These are phyloP conservation scores for Agaricus subrufescens DNA, from an alignment of 768 basidiomycete genomes.

Conservation along the genomic window DNA sequence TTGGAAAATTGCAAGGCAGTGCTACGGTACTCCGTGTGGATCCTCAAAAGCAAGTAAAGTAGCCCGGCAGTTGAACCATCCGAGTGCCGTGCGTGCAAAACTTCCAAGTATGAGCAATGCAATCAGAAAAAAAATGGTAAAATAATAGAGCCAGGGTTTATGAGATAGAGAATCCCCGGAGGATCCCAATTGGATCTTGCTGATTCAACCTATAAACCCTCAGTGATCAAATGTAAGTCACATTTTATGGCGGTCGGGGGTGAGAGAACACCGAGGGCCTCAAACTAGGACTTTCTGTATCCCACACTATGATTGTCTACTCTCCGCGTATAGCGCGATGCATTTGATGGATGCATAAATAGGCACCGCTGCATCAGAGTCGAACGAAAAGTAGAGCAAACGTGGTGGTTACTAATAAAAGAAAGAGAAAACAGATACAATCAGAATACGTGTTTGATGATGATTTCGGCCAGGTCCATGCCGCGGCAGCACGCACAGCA, in stretches of 20 bases:
- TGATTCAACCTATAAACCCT: background rate
- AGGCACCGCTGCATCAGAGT: background rate
- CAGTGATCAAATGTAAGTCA: background rate
- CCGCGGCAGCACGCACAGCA: background rate
- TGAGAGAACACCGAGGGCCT: constrained; percentile 51
- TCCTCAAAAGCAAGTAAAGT: too few relatives aligned
- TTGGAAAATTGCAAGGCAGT: background rate
- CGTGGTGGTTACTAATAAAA: constrained; percentile 18
- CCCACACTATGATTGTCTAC: constrained; percentile 18
- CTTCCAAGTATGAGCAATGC: too few relatives aligned
- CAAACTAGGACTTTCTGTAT: constrained; percentile 61
- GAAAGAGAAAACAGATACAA: background rate
- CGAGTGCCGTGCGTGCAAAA: too few relatives aligned
- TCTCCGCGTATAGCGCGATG: background rate
- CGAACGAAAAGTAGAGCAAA: background rate
- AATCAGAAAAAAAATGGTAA: background rate
- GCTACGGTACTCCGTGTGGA: too few relatives aligned
- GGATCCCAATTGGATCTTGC: too few relatives aligned
- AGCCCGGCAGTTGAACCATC: too few relatives aligned
- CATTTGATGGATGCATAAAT: background rate
- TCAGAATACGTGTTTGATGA: too few relatives aligned
- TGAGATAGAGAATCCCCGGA: background rate
- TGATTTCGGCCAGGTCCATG: background rate
- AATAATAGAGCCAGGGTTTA: background rate
- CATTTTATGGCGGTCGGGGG: constrained; percentile 61